Conservation (phyloP, 768 basidiomycete genomes). For the Tubosaeta sp. region DNA sequence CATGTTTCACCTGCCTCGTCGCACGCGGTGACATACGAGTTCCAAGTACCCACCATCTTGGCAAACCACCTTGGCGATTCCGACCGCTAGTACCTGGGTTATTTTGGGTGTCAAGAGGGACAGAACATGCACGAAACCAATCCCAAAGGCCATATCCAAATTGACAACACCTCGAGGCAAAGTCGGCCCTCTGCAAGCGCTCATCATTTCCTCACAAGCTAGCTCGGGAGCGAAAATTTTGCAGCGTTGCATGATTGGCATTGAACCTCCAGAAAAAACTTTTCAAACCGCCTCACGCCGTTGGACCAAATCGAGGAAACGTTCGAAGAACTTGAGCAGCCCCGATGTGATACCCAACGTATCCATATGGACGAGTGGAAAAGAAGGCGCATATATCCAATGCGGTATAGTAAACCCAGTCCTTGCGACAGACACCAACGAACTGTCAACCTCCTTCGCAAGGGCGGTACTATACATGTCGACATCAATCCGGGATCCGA, state of each 20-base stretch:
- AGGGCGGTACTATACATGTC: constrained; percentile 9
- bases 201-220: constrained; percentile 7
- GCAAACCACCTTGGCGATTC: constrained; percentile 60
- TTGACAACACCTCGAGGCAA: constrained; percentile 38
- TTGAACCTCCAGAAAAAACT: constrained; percentile 49
- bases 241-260: constrained; percentile 43
- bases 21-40: background rate
- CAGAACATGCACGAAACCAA: constrained; percentile 42
- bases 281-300: constrained; percentile 42
- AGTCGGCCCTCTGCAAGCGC: constrained; percentile 43
- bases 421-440: constrained; percentile 54
- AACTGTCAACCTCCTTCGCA: constrained; percentile 42
- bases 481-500: constrained; percentile 6
- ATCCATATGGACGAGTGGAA: background rate
- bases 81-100: constrained; percentile 38
- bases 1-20: constrained; percentile 51
- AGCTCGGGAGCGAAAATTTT: too few species aligned
- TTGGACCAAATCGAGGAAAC: too few species aligned
- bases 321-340: constrained; percentile 40
- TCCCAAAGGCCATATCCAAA: constrained; percentile 43
- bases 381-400: background rate
- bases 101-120: background rate
- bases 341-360: constrained; percentile 41
- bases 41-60: constrained; percentile 38
- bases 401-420: constrained; percentile 54